Conservation (phyloP, 2,329 filamentous ascomycete species). For the Botrytis fabae region DNA sequence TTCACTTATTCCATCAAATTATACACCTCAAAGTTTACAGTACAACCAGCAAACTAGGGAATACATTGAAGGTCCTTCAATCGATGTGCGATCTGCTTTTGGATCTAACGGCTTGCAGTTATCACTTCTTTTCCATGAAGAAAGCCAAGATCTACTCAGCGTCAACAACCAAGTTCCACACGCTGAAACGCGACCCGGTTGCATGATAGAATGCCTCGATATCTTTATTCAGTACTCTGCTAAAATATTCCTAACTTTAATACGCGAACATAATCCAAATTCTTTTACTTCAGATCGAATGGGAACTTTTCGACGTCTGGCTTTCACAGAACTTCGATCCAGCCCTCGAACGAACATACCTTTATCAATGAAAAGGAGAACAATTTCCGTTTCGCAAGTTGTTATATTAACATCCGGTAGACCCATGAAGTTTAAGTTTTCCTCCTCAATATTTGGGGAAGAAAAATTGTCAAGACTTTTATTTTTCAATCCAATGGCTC, state of each 20-base stretch:
- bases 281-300: background rate
- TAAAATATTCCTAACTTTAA: background rate
- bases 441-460: fast-evolving
- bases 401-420: background rate
- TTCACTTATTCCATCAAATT: background rate
- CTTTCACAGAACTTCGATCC: background rate
- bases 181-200: too few relatives aligned
- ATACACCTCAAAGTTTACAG: background rate
- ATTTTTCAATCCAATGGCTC: background rate
- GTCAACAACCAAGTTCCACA: too few relatives aligned
- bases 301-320: background rate
- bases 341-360: background rate
- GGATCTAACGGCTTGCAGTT: background rate
- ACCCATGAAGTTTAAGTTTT: background rate
- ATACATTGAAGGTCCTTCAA: too few relatives aligned
- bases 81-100: background rate
- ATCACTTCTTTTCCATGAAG: background rate
- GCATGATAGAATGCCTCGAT: background rate
- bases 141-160: too few relatives aligned
- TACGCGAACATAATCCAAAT: background rate
- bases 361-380: background rate
- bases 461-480: background rate
- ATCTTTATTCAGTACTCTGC: fast-evolving
- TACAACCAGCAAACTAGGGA: fast-evolving
- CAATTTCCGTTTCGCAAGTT: background rate